Evolutionary conservation across 163 green algal species (phyloP), one percentile per base, ranked within the genome.

Genomic region (Scenedesmus sp.): DNA sequence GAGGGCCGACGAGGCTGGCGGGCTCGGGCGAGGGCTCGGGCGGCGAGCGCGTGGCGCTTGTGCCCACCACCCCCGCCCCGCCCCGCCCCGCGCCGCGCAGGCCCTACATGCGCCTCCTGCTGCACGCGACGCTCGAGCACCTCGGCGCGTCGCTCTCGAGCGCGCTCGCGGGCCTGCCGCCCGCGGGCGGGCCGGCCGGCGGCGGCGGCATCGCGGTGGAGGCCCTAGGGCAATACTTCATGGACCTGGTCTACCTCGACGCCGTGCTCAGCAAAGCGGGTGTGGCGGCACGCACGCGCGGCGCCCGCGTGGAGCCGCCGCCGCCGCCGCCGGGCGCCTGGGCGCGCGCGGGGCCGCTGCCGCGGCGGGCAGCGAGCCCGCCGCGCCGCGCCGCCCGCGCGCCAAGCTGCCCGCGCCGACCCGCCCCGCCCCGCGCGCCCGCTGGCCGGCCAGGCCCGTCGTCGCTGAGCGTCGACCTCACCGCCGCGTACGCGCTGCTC

Each of bases 201-300:
- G 18, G 29, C 18, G 58, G 13, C 4, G 58, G 28, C 6, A 7
- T 45, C n/a, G 60, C 74, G 66, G 48, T 81, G 20, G 75, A 83
- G 56, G 44, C 53, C 20, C 44, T 83, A 7, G 75, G n/a, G 24
- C 75, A 83, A 44, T 63, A 83, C 64, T 83, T 83, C 29, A 56
- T 83, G 63, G 75, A 83, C 64, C 28, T 77, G 20, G 53, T 63
- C 20, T 76, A 48, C 18, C 75, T 83, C 36, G 75, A 83, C n/a
- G 75, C 63, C 24, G 28, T 48, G n/a, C 53, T 76, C 20, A 63
- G 63, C 29, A 72, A 72, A 67, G 73, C 60, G 66, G 73, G 73
- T 81, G 60, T 22, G 70, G 26, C 3, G 24, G 65, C 44, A 22
- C 6, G 20, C 6, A 34, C 9, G 60, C 29, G 51, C n/a, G n/a